Evolutionary conservation across 345 rosid genomes (phyloP), one percentile per base, ranked within the genome.

Genomic region (Luvunga scandens): DNA sequence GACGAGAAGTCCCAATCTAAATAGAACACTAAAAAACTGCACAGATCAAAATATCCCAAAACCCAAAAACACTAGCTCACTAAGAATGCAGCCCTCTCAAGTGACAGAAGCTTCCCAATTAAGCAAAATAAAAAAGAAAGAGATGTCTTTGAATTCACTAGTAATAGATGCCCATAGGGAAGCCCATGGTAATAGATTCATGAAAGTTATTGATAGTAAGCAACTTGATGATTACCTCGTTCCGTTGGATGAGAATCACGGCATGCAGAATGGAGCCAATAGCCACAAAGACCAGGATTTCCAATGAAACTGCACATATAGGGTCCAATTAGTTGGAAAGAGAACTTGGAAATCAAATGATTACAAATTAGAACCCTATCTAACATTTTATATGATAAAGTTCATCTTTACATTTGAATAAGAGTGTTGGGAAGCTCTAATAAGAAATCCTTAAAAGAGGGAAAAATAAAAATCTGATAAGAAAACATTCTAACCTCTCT

Each of bases 281-380:
- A 82, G 78, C 97, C 97, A 45, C 98, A 96, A 62, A 94, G 95
- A 77, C 81, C 85, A 18, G 87, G 92, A 82, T 96, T 94, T 68
- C 98, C 99, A 75, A 90, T 80, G 78, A 91, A 96, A 83, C 98
- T 96, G 85, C 77, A 63, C 12, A 81, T 2, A 55, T 60, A 77
- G 73, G 53, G 38, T 48, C 12, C 21, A 21, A 48, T 27, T 48
- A 59, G 70, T 72, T 34, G 33, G 62, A 33, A 16, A n/a, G 22
- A 45, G 33, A 22, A 25, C 9, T 28, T 9, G 5, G 5, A 56
- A 55, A 42, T 14, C 21, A 53, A 65, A 12, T 55, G 4, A 13
- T 36, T 57, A 22, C 14, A 28, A 34, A 55, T 33, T 25, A 66
- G 48, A 53, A 50, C 27, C 22, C 4, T 6, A 53, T 16, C 21